Base-by-base conservation (phyloP, 2,329 filamentous ascomycete species). In the Colletotrichum sp. region DNA sequence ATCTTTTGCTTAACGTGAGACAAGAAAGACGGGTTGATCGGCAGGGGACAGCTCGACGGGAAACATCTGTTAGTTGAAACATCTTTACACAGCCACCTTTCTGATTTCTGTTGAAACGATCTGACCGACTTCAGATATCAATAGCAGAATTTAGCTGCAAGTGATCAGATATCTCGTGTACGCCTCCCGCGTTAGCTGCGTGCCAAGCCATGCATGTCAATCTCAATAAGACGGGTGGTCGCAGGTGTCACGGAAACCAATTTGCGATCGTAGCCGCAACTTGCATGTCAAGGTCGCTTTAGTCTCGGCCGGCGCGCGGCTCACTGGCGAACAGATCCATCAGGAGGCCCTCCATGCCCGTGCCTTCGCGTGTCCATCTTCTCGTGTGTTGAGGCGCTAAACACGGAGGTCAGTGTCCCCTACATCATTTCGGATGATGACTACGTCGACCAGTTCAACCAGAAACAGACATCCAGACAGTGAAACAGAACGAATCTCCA, bases 11-110 rank as follows among this genome's bases (percentile, higher is more conserved):
- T n/a, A 12, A 7, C 18, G 38, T 16, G 57, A 72, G 43, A 66
- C 34, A 13, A 13, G 32, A 7, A 9, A 18, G 8, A 32, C 15
- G 6, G 15, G 15, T 18, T 12, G n/a, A 38, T 34, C 18, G 18
- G 6, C 13, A 66, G 28, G 21, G 32, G 21, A 64, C 6, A 18
- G 6, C 28, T n/a, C n/a, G n/a, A 64, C 15, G 16, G 16, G 16
- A 64, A 26, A n/a, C 30, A 8, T 18, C 10, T 32, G 6, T 34
- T n/a, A 26, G 21, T 68, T 36, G 13, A 68, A 21, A 26, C 34
- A 34, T 18, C 28, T n/a, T 13, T 21, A 64, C 73, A 67, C 73
- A 64, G 73, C 73, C 73, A 73, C 73, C 30, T 66, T 38, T 63
- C 52, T 63, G 61, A 72, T 63, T 8, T 16, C 8, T 26, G 57